These are phyloP conservation scores for Gelatoporia subvermispora DNA, from an alignment of 768 basidiomycete genomes.

Conservation along the genomic window DNA sequence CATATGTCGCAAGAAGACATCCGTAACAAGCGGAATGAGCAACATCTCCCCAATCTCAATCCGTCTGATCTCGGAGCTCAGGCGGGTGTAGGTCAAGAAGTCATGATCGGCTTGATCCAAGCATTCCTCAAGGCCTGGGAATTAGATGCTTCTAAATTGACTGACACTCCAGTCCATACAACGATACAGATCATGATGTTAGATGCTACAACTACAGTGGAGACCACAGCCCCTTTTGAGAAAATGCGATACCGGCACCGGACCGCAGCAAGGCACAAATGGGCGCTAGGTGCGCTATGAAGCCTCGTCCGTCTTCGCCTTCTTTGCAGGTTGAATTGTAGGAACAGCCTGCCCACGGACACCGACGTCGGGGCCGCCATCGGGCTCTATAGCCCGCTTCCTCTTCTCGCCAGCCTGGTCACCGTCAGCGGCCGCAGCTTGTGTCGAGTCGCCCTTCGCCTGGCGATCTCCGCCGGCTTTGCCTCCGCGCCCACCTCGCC, in stretches of 20 bases:
- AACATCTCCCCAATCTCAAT: too few relatives aligned
- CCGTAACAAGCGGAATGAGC: too few relatives aligned
- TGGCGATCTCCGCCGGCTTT: constrained; percentile 18
- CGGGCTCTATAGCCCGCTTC: constrained; percentile 72
- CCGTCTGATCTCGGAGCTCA: too few relatives aligned
- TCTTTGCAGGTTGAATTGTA: constrained; percentile 33
- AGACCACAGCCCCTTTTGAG: not conserved
- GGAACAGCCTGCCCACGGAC: constrained; percentile 61
- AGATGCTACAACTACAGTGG: too few relatives aligned
- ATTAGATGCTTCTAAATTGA: too few relatives aligned
- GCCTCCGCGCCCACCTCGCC: constrained; percentile 30
- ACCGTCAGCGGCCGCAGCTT: constrained; percentile 10
- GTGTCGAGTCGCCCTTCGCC: constrained; percentile 6
- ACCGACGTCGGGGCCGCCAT: constrained; percentile 69
- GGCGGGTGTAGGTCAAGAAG: too few relatives aligned
- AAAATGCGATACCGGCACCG: not conserved
- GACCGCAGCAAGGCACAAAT: not conserved
- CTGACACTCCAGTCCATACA: too few relatives aligned
- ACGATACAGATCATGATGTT: too few relatives aligned
- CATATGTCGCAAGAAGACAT: too few relatives aligned
- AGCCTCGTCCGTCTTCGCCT: constrained; percentile 29
- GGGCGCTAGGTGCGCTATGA: constrained; percentile 1
- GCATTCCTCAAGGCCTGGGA: too few relatives aligned
- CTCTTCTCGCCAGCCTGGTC: constrained; percentile 62
- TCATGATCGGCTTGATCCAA: too few relatives aligned